A percentile compares a stretch with the other conserved stretches of the same genome.
phyloP scores from a whole-genome alignment of 2,329 filamentous ascomycete genomes.

The Helicocarpus griseus region DNA sequence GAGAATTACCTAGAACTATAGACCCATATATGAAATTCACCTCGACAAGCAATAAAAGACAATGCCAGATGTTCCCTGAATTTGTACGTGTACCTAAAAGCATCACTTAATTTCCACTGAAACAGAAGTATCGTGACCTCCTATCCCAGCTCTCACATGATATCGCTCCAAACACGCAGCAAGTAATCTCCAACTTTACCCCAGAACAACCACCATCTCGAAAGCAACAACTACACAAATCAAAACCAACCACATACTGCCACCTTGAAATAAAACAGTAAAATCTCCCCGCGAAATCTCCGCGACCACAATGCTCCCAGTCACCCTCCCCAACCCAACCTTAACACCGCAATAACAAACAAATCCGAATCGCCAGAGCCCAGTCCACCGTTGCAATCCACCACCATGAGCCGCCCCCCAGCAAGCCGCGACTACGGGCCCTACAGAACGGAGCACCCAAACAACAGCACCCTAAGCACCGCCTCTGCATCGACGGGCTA shows the following conservation, averaged over 20 bases:
- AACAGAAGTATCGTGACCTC: neutral
- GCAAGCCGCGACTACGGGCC: conserved; percentile 23
- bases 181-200: no score
- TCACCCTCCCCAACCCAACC: neutral
- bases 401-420: conserved; percentile 30
- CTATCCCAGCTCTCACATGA: neutral
- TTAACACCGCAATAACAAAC: neutral
- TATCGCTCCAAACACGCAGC: no score
- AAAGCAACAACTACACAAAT: neutral
- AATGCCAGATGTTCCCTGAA: no score
- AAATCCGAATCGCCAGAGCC: no score
- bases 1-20: no score
- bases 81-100: neutral
- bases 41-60: no score
- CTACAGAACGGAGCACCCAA: conserved; percentile 22
- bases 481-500: conserved; percentile 3
- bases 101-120: neutral
- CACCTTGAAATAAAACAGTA: neutral
- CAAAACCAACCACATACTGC: neutral
- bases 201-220: no score
- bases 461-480: conserved; percentile 10
- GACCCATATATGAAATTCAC: no score
- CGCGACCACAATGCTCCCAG: conserved; percentile 7
- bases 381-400: no score
- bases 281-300: neutral